These are phyloP conservation scores for Coniochaeta pulveracea DNA, from an alignment of 2,329 filamentous ascomycete species.

Conservation along the genomic window DNA sequence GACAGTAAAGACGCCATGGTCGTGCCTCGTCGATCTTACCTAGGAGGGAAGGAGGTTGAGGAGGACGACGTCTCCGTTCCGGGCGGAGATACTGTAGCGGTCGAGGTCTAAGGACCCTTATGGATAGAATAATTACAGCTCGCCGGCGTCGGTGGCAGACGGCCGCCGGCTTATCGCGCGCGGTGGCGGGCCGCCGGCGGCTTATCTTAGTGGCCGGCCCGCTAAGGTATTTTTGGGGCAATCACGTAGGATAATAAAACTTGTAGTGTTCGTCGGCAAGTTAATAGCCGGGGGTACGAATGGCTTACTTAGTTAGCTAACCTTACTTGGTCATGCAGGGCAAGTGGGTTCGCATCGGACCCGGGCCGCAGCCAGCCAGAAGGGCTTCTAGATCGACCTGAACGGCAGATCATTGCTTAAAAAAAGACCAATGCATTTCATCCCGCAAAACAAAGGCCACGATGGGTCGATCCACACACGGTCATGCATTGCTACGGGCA, in stretches of 20 bases:
- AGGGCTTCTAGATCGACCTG: no score
- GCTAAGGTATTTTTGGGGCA: neutral
- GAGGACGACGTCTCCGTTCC: neutral
- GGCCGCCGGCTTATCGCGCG: no score
- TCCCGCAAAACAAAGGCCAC: no score
- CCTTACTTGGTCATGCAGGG: no score
- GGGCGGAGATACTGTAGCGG: neutral
- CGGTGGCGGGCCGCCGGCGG: neutral
- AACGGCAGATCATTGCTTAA: no score
- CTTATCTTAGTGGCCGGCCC: neutral
- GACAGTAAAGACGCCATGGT: constrained; percentile 4
- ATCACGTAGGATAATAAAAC: neutral
- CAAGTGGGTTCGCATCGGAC: no score
- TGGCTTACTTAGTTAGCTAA: neutral
- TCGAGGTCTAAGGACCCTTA: neutral
- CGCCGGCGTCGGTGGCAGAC: neutral
- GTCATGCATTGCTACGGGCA: no score
- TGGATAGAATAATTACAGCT: constrained; percentile 1
- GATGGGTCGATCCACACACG: no score
- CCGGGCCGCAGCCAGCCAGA: no score
- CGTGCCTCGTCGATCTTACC: neutral
- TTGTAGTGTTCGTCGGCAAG: neutral
- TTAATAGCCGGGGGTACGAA: neutral
- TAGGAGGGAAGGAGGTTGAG: neutral
- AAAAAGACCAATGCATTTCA: no score